These are phyloP conservation scores for Acacia crassicarpa DNA, from an alignment of 306 rosid genomes.

Conservation along the genomic window DNA sequence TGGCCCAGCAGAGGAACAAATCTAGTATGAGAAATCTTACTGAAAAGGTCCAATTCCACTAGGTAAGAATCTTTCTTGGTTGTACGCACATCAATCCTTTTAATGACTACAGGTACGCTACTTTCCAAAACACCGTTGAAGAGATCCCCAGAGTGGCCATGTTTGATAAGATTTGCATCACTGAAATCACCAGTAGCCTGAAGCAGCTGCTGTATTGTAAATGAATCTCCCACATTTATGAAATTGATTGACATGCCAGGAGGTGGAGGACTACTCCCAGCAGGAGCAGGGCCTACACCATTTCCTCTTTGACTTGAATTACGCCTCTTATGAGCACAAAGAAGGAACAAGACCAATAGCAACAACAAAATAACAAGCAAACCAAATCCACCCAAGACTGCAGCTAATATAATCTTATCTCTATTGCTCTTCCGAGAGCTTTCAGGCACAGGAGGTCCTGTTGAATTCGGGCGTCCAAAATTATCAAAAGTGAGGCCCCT, in stretches of 20 bases:
- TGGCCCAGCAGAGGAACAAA: conserved; percentile 84
- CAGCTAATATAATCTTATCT: conserved; percentile 65
- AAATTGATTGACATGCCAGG: conserved; percentile 53
- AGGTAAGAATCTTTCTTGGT: conserved; percentile 59
- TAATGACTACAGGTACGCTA: conserved; percentile 68
- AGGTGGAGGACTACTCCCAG: conserved; percentile 50
- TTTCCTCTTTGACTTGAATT: conserved; percentile 54
- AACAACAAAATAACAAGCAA: conserved; percentile 47
- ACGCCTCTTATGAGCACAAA: conserved; percentile 49
- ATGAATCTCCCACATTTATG: conserved; percentile 70
- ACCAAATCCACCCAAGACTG: conserved; percentile 75
- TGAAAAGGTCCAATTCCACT: conserved; percentile 72
- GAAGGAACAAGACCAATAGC: conserved; percentile 39
- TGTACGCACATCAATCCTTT: conserved; percentile 59
- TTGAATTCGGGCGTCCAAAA: conserved; percentile 65
- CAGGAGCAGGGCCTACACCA: conserved; percentile 64
- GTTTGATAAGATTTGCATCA: conserved; percentile 65
- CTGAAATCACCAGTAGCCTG: conserved; percentile 70
- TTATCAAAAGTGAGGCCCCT: conserved; percentile 72
- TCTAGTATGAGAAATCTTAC: conserved; percentile 68
- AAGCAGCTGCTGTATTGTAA: conserved; percentile 73
- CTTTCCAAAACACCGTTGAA: conserved; percentile 73
- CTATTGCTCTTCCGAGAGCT: conserved; percentile 57
- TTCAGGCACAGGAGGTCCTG: conserved; percentile 35
- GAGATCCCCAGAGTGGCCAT: conserved; percentile 85